Evolutionary conservation across 768 basidiomycete genomes (phyloP).

Genomic region (Tricholoma matsutake): DNA sequence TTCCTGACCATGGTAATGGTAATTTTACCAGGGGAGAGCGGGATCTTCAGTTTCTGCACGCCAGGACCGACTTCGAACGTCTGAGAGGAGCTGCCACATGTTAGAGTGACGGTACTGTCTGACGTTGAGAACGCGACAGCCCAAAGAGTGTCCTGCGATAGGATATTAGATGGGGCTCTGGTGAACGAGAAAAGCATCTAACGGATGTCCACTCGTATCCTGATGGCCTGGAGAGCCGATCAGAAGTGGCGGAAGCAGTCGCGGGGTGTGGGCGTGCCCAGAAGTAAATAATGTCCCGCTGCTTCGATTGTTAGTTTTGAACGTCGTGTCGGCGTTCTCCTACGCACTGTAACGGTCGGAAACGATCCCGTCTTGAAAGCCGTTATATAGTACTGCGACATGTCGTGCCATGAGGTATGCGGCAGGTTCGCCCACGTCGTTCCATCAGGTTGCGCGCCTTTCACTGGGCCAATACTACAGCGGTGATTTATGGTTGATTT

Average conservation of each 20-base stretch:
- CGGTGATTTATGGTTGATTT: background rate
- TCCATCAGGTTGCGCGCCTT: constrained; percentile 42
- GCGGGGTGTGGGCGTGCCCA: constrained; percentile 68
- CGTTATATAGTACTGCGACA: constrained; percentile 62
- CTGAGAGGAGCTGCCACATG: constrained; percentile 36
- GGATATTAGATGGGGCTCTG: background rate
- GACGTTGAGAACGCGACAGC: constrained; percentile 58
- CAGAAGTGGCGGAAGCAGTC: constrained; percentile 39
- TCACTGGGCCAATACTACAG: constrained; percentile 54
- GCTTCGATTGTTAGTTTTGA: background rate
- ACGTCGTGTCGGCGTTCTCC: constrained; percentile 22
- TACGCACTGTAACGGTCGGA: constrained; percentile 51
- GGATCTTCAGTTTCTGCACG: constrained; percentile 59
- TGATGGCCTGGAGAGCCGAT: constrained; percentile 43
- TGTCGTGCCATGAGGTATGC: constrained; percentile 55
- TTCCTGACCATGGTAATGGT: constrained; percentile 51
- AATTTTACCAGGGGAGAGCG: constrained; percentile 53
- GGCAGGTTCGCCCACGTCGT: constrained; percentile 44
- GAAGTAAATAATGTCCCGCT: constrained; percentile 48
- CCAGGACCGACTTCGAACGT: constrained; percentile 46
- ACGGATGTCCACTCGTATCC: constrained; percentile 53
- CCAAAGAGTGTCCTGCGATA: constrained; percentile 57
- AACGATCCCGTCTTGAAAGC: constrained; percentile 67
- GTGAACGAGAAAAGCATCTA: constrained; percentile 20
- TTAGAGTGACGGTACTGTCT: constrained; percentile 50